Base-by-base conservation (phyloP, 192 early-diverging fungal genomes). In the Podila epigama region DNA sequence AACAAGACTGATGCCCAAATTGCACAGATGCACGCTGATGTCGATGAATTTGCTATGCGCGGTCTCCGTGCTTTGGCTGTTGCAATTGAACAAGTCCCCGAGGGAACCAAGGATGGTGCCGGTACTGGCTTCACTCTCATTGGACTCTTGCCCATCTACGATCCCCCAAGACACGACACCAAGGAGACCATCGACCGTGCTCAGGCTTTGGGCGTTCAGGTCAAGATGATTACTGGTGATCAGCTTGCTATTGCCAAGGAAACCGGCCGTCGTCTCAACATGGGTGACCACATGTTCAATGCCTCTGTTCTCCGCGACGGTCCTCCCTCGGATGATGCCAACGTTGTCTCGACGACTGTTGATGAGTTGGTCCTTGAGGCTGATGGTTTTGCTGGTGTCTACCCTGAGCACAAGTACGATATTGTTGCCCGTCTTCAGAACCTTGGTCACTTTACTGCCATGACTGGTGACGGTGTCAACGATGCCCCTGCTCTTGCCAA, bases 351-450 rank as follows among this genome's bases (percentile, higher is more conserved):
- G 27, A 70, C 70, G 63, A 79, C 68, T 48, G 35, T 69, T 40
- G 77, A 79, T 62, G 77, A 79, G 64, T 65, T 79, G 18, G 77
- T 69, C 29, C 63, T 70, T 27, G 69, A 79, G 63, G 77, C 77
- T 27, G 77, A 79, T 66, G 77, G 77, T 70, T 79, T 79, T 52
- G 77, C 77, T 62, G 92, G 93, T 84, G 87, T 93, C 58, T 89
- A 90, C 63, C 97, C 97, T 18, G 96, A 98, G 68, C 97, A 95
- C 79, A 98, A 98, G 82, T 89, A 97, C 65, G 97, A 98, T 79
- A 97, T 98, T 83, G 95, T 98, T 60, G 88, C 91, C 70, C 94
- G 95, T 16, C 84, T 98, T 58, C 96, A 98, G 79, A 82, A 87
- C 42, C 85, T 89, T 59, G 82, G 82, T 22, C 84, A 87, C 44